Evolutionary conservation across 2,329 filamentous ascomycete genomes (phyloP), one percentile per base, ranked within the genome.

Genomic region (Colletotrichum abscissum): DNA sequence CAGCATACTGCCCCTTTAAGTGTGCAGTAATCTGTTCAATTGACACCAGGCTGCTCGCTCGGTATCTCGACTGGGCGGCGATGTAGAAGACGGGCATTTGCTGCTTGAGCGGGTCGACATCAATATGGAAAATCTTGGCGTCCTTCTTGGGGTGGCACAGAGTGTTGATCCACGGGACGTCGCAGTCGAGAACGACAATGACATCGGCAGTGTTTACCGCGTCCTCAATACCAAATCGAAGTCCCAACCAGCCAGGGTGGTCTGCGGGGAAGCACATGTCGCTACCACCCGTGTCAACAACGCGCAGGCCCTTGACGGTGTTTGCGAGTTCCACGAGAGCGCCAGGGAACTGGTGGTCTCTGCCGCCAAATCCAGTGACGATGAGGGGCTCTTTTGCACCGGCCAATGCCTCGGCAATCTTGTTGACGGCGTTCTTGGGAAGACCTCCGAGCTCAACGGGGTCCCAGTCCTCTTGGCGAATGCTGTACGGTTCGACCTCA

Each of bases 81-180:
- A 95, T 88, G 77, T 95, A 95, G 78, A 92, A 92, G 22, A 95
- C 85, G 0, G 92, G 92, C 86, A 95, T 95, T 80, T 92, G 88
- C 80, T 92, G 90, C 83, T 93, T 93, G 28, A 92, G 82, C 1
- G 91, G 90, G 76, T 93, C 91, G 60, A 91, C 85, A 76, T 93
- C 91, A 56, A 93, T 86, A 77, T 93, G 91, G 82, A 89, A 92
- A 68, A 93, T 83, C 74, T 85, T 86, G 24, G 88, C 88, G 19
- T 87, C 85, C 2, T 84, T 80, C 1, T 81, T 81, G 0, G 91
- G 91, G 75, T 86, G 86, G 81, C 89, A 91, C 19, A 91, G 90
- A 0, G 94, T 97, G n/a, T 92, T 92, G 68, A 98, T 95, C 95
- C 95, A 98, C 0, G 95, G 95, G 0, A 98, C 95, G 79, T 98